Base-by-base conservation (phyloP, 2,329 filamentous ascomycete species). In the Apiospora malaysiana region DNA sequence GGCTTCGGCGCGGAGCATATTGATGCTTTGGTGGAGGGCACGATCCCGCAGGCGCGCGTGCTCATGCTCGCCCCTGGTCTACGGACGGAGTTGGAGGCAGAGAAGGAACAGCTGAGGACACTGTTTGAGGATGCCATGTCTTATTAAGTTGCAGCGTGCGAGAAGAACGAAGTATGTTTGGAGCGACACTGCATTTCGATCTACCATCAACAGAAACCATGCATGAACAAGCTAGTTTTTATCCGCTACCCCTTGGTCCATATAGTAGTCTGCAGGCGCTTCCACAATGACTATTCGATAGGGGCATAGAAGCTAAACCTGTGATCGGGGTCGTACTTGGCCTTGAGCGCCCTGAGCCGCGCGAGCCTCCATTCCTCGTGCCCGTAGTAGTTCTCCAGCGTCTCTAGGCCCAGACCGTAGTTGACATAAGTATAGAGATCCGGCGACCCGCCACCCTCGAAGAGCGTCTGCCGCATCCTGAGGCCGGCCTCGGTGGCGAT, bases 1-100 rank as follows among this genome's bases (percentile, higher is more conserved):
- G 97, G 96, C 0, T 99, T 98, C 78, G 87, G 87, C 69, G 83
- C 82, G 21, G 88, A 89, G 49, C 90, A 98, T 83, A 85, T 99
- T 23, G 94, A 97, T 74, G 89, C 85, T 12, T 84, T 99, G 73
- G 94, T 99, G 1, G 95, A 98, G 82, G 97, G 96, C 1, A 99
- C 96, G 0, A 91, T 99, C 73, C 96, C 96, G 6, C 96, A 99
- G 84, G 90, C 90, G 70, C 87, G 96, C 74, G 97, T 99, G 70
- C 81, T 99, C 78, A 96, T 95, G 92, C 83, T 99, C 73, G 96
- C 96, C 42, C 97, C 96, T 0, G 94, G 89, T 37, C 81, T 99
- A 77, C 90, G 89, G 49, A 88, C 87, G 75, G 92, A 94, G 78
- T 81, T 93, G 66, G 86, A 91, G 76, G 84, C 86, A 66, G 93